These are phyloP conservation scores for Candida ulmi DNA, from an alignment of 805 yeast genomes.

Conservation along the genomic window DNA sequence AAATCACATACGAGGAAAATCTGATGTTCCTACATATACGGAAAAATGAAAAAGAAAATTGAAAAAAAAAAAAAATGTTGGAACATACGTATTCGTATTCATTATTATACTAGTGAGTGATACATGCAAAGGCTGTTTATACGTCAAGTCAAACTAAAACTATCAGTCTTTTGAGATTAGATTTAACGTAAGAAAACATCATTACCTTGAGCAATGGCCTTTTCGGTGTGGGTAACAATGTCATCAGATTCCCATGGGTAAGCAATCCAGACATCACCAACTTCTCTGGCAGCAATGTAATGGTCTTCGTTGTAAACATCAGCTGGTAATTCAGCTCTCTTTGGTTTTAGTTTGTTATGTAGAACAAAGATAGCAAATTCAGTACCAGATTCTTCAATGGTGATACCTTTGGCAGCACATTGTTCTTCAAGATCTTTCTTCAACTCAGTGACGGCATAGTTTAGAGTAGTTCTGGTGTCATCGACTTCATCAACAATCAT, in stretches of 20 bases:
- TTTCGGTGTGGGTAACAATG: constrained; percentile 65
- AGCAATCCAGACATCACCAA: constrained; percentile 80
- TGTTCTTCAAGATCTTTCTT: constrained; percentile 65
- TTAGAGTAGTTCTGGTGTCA: constrained; percentile 80
- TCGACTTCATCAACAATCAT: constrained; percentile 81
- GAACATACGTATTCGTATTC: no score
- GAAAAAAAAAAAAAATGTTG: not conserved
- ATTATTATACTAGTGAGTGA: no score
- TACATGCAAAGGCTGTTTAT: no score
- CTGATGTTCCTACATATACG: not conserved
- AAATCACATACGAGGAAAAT: not conserved
- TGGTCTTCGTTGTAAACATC: constrained; percentile 53
- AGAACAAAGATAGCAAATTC: constrained; percentile 72
- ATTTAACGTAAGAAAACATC: constrained; percentile 35
- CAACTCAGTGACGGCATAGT: constrained; percentile 71
- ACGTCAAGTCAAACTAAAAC: no score
- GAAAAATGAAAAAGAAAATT: not conserved
- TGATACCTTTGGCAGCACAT: constrained; percentile 46
- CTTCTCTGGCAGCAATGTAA: constrained; percentile 69
- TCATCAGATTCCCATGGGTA: constrained; percentile 84
- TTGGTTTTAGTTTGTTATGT: constrained; percentile 69
- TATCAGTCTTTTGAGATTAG: no score
- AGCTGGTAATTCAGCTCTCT: constrained; percentile 65
- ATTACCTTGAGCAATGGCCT: constrained; percentile 71
- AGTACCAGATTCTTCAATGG: constrained; percentile 37